These are phyloP conservation scores for Phialemonium atrogriseum DNA, from an alignment of 2,329 filamentous ascomycete genomes.

Conservation along the genomic window DNA sequence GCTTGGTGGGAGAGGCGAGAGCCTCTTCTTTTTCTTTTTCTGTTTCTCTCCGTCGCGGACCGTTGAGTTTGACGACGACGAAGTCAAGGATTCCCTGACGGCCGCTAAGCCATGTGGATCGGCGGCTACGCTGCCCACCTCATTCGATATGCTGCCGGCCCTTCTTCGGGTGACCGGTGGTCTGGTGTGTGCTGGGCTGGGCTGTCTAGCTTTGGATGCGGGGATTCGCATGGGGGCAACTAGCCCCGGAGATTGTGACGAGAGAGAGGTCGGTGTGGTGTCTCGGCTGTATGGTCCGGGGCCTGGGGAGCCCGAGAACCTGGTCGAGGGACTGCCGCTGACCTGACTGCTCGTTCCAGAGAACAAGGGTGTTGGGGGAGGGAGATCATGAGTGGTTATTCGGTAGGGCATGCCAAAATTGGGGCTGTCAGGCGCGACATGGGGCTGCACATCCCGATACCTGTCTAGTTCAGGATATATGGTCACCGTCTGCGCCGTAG, in stretches of 20 bases:
- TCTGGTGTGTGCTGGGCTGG: conserved; percentile 46
- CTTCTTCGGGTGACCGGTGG: conserved; percentile 53
- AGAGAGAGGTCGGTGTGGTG: conserved; percentile 71
- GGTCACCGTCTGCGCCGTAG: conserved; percentile 30
- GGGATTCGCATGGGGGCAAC: conserved; percentile 39
- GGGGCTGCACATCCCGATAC: conserved; percentile 41
- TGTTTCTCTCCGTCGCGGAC: conserved; percentile 45
- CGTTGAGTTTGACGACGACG: conserved; percentile 65
- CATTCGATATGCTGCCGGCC: conserved; percentile 45
- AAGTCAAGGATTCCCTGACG: conserved; percentile 61
- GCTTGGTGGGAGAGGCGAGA: conserved; percentile 45
- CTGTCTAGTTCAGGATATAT: conserved; percentile 55
- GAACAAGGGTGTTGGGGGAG: conserved; percentile 59
- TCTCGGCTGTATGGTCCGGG: conserved; percentile 66
- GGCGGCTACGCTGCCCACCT: conserved; percentile 32
- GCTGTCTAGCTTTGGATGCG: conserved; percentile 37
- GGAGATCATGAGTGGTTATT: conserved; percentile 55
- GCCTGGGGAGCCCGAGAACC: conserved; percentile 64
- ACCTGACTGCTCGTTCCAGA: conserved; percentile 48
- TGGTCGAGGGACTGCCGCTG: conserved; percentile 65
- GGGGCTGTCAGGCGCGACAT: conserved; percentile 23
- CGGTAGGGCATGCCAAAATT: conserved; percentile 43
- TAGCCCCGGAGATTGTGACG: conserved; percentile 62
- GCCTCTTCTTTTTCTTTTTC: conserved; percentile 33
- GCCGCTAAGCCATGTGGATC: conserved; percentile 53